phyloP scores from a whole-genome alignment of 1,284 basidiomycete genomes.

The Sanguinoderma infundibulare region DNA sequence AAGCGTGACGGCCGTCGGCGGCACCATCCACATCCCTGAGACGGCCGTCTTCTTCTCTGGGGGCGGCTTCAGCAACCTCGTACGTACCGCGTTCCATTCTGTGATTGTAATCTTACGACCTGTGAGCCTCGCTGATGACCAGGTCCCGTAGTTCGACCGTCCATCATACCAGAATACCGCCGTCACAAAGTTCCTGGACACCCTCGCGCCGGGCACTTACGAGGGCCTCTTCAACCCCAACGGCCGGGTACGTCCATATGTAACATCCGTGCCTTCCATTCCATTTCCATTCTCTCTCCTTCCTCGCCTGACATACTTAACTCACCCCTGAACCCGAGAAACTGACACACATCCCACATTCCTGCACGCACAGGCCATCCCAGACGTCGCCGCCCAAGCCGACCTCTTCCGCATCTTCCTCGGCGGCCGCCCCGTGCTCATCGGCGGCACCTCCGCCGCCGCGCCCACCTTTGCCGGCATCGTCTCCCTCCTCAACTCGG shows the following conservation, averaged over 20 bases:
- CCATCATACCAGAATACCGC: conserved; percentile 57
- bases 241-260: conserved; percentile 29
- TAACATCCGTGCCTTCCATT: neutral
- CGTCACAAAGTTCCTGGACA: conserved; percentile 47
- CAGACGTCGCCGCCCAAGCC: conserved; percentile 48
- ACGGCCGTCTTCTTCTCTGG: conserved; percentile 61
- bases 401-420: conserved; percentile 35
- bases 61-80: conserved; percentile 70
- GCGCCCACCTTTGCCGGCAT: conserved; percentile 55
- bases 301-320: neutral
- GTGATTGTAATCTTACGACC: neutral
- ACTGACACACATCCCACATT: neutral
- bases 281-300: neutral
- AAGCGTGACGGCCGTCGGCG: conserved; percentile 65
- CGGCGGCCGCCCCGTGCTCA: conserved; percentile 31
- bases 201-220: conserved; percentile 51
- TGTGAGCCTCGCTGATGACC: neutral
- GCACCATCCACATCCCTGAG: conserved; percentile 61
- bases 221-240: conserved; percentile 64
- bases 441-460: conserved; percentile 59
- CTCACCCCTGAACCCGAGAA: neutral
- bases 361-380: conserved; percentile 32
- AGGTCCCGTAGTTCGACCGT: conserved; percentile 48
- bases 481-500: conserved; percentile 59
- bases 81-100: conserved; percentile 31